Evolutionary conservation across 208 protist genomes (phyloP).

Genomic region (Crithidia mellificae): DNA sequence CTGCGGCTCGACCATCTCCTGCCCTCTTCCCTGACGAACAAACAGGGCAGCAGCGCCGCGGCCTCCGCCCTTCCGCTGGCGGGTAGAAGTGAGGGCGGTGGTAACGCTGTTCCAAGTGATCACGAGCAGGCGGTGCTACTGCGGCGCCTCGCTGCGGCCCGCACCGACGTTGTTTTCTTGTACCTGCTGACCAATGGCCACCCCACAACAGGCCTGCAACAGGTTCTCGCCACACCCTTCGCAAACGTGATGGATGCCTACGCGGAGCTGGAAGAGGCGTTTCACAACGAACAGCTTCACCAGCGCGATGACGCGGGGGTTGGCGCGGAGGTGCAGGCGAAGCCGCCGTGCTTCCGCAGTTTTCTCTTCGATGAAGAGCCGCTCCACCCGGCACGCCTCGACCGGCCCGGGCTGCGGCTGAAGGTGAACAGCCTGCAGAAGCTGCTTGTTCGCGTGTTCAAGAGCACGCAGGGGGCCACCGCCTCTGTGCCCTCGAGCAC

Average conservation of each 20-base stretch:
- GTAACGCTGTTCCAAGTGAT: not conserved
- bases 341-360: constrained; percentile 10
- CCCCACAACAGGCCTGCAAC: constrained; percentile 44
- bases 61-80: too few relatives aligned
- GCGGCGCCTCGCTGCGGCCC: constrained; percentile 43
- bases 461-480: not conserved
- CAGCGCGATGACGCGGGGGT: too few relatives aligned
- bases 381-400: constrained; percentile 1
- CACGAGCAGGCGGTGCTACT: not conserved
- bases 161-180: constrained; percentile 70
- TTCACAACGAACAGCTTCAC: not conserved
- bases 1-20: constrained; percentile 58
- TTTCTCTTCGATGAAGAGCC: constrained; percentile 41
- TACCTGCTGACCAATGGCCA: constrained; percentile 65
- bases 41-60: too few relatives aligned
- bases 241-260: constrained; percentile 69
- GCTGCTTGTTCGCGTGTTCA: constrained; percentile 42
- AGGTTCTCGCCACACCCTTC: constrained; percentile 45
- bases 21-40: not conserved
- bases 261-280: constrained; percentile 12
- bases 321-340: too few relatives aligned
- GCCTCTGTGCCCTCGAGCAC: constrained; percentile 16
- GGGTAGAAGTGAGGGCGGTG: too few relatives aligned
- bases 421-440: constrained; percentile 30
- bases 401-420: constrained; percentile 44